phyloP scores from a whole-genome alignment of 1,139 yeast genomes.

The Petasospora rhodanensis region DNA sequence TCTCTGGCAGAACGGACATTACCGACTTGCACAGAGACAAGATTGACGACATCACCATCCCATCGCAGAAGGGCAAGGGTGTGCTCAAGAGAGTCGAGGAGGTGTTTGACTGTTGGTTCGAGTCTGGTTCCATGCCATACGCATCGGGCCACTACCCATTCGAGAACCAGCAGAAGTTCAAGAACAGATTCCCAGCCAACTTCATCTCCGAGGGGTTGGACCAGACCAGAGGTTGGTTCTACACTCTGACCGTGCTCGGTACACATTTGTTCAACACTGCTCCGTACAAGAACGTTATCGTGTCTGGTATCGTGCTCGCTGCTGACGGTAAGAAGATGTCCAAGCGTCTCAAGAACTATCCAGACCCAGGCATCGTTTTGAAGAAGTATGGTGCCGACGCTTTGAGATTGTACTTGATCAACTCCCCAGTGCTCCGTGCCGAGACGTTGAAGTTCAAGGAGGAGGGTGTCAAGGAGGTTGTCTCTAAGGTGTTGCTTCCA shows the following conservation, averaged over 20 bases:
- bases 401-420: conserved; percentile 87
- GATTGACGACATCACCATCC: conserved; percentile 88
- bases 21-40: conserved; percentile 91
- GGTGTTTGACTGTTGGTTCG: conserved; percentile 99
- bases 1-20: conserved; percentile 76
- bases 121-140: conserved; percentile 98
- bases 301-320: conserved; percentile 94
- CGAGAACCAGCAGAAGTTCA: conserved; percentile 69
- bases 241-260: conserved; percentile 92
- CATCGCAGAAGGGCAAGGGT: conserved; percentile 91
- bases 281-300: conserved; percentile 94
- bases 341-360: conserved; percentile 94
- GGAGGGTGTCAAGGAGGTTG: conserved; percentile 97
- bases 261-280: conserved; percentile 89
- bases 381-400: conserved; percentile 97
- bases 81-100: conserved; percentile 86
- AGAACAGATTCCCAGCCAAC: conserved; percentile 85
- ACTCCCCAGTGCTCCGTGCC: conserved; percentile 95
- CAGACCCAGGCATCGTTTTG: conserved; percentile 83
- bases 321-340: conserved; percentile 99
- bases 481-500: conserved; percentile 89
- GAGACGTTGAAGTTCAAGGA: conserved; percentile 96
- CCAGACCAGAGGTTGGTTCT: conserved; percentile 99
- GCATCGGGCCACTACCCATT: conserved; percentile 97
- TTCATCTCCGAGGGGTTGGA: conserved; percentile 98